Conservation (phyloP, 192 early-diverging fungal species). For the Spizellomyces punctatus region DNA sequence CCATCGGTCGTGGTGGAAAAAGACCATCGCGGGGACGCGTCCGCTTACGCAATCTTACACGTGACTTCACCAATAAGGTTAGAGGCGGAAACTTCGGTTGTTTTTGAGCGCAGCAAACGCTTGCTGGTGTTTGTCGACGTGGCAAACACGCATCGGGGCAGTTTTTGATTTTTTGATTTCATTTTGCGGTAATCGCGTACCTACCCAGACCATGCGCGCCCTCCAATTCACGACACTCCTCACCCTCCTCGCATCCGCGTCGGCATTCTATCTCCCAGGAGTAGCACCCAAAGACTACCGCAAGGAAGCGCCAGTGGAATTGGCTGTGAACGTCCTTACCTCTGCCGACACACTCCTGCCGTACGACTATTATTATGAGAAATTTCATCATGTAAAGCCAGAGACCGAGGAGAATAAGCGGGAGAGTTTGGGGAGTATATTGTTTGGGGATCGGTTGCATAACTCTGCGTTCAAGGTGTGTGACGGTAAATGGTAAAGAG, state of each 20-base stretch:
- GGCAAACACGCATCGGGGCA: too few relatives aligned
- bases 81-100: too few relatives aligned
- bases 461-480: constrained; percentile 75
- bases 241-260: constrained; percentile 1
- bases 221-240: neutral
- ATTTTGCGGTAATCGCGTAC: too few relatives aligned
- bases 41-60: too few relatives aligned
- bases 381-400: constrained; percentile 66
- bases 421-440: constrained; percentile 87
- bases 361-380: constrained; percentile 86
- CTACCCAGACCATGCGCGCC: too few relatives aligned
- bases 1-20: too few relatives aligned
- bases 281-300: constrained; percentile 88
- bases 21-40: too few relatives aligned
- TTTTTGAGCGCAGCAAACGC: too few relatives aligned
- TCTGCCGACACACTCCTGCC: constrained; percentile 68
- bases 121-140: too few relatives aligned
- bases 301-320: constrained; percentile 64
- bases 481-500: constrained; percentile 11
- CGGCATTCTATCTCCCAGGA: constrained; percentile 90
- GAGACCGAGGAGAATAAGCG: constrained; percentile 47
- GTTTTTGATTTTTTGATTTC: too few relatives aligned
- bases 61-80: too few relatives aligned
- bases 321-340: constrained; percentile 87
- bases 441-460: constrained; percentile 95